Evolutionary conservation across 2,329 filamentous ascomycete species (phyloP).

Genomic region (Aspergillus calidoustus): DNA sequence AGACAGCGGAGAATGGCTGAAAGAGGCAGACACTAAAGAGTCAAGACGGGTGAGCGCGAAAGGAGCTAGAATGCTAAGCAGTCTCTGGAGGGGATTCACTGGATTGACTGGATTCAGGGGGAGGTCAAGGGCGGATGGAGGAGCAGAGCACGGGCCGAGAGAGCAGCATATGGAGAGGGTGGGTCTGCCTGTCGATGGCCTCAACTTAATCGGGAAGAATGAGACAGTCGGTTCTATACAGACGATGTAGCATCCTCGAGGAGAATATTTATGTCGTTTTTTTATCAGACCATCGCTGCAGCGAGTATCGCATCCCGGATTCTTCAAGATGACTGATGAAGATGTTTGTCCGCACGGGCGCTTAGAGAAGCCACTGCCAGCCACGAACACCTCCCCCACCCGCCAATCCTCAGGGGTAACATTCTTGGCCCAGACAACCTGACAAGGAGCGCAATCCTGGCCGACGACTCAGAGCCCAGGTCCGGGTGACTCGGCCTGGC

Average conservation of each 20-base stretch:
- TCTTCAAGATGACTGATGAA: not conserved
- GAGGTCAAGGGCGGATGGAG: not conserved
- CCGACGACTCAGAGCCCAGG: not conserved
- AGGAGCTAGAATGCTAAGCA: not conserved
- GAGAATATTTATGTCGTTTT: not conserved
- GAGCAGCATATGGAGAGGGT: not conserved
- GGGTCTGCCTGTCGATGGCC: not conserved
- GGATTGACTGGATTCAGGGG: not conserved
- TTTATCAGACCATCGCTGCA: not conserved
- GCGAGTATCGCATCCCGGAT: not conserved
- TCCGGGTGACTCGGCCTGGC: not conserved
- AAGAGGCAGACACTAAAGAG: slow-evolving; percentile 3
- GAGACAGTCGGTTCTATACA: not conserved
- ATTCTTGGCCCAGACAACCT: not conserved
- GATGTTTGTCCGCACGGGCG: not conserved
- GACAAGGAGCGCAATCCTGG: not conserved
- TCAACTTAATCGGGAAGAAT: not conserved
- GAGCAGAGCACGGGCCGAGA: not conserved
- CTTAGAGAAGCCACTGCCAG: not conserved
- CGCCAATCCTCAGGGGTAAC: slow-evolving; percentile 14
- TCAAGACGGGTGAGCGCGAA: slow-evolving; percentile 6
- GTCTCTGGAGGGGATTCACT: not conserved
- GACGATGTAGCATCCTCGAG: not conserved
- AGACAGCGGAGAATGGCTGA: slow-evolving; percentile 3
- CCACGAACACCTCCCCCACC: not conserved